These are phyloP conservation scores for Peronospora farinosa DNA, from an alignment of 352 stramenopile species.

Conservation along the genomic window DNA sequence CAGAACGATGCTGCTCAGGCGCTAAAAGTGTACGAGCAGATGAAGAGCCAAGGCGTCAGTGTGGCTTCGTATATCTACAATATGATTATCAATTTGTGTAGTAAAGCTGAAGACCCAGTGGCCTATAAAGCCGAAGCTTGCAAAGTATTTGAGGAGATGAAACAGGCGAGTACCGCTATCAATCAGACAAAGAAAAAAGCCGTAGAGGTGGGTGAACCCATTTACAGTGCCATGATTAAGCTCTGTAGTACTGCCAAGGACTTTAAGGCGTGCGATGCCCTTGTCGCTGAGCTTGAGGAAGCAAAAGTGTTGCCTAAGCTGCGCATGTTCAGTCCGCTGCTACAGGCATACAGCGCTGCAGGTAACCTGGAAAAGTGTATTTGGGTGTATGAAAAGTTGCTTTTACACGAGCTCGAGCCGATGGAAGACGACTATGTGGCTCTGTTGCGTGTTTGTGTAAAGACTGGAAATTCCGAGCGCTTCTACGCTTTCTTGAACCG, in stretches of 20 bases:
- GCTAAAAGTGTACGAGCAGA: conserved; percentile 46
- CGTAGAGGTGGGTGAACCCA: conserved; percentile 42
- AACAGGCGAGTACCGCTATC: conserved; percentile 20
- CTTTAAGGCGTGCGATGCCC: conserved; percentile 41
- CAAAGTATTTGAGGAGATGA: conserved; percentile 63
- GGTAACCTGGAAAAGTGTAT: conserved; percentile 55
- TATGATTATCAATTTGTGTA: conserved; percentile 57
- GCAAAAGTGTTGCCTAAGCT: conserved; percentile 52
- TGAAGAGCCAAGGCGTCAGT: conserved; percentile 33
- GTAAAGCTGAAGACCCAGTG: conserved; percentile 34
- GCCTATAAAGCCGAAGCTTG: conserved; percentile 40
- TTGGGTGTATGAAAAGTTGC: conserved; percentile 46
- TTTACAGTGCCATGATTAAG: conserved; percentile 73
- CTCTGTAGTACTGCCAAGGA: conserved; percentile 56
- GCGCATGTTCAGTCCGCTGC: conserved; percentile 62
- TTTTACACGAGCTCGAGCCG: conserved; percentile 39
- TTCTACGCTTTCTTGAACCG: conserved; percentile 56
- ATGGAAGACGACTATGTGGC: conserved; percentile 62
- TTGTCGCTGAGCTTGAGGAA: conserved; percentile 50
- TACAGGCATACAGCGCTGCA: conserved; percentile 48
- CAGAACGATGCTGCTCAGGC: conserved; percentile 34
- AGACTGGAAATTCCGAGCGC: conserved; percentile 25
- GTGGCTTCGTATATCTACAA: conserved; percentile 48
- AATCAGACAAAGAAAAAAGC: conserved; percentile 17
- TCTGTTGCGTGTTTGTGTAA: conserved; percentile 46